These are phyloP conservation scores for Bremia lactucae DNA, from an alignment of 352 stramenopile genomes.

Conservation along the genomic window DNA sequence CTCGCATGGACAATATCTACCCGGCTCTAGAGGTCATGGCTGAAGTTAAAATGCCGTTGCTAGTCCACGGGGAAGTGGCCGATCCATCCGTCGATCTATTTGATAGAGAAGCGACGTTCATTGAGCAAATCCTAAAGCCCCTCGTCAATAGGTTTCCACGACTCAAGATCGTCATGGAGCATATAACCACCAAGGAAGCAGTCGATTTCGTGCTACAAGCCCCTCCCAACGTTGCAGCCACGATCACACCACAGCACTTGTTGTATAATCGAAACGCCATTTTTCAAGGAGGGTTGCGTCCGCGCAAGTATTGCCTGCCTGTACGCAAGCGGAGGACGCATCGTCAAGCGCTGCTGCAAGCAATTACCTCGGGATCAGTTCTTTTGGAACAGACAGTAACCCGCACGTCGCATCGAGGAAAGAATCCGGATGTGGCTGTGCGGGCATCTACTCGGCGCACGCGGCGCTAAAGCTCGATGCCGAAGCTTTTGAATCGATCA, in stretches of 20 bases:
- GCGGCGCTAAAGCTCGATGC: slow-evolving; percentile 95
- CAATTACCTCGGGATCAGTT: slow-evolving; percentile 93
- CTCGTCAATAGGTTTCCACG: slow-evolving; percentile 88
- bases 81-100: slow-evolving; percentile 94
- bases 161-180: slow-evolving; percentile 99
- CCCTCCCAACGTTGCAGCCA: slow-evolving; percentile 89
- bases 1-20: slow-evolving; percentile 91
- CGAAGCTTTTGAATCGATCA: slow-evolving; percentile 92
- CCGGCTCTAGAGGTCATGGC: slow-evolving; percentile 71
- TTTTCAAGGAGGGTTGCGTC: slow-evolving; percentile 90
- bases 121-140: slow-evolving; percentile 91
- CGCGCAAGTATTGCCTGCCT: slow-evolving; percentile 99
- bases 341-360: slow-evolving; percentile 84
- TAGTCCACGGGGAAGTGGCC: slow-evolving; percentile 96
- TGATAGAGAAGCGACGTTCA: slow-evolving; percentile 94
- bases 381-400: slow-evolving; percentile 98
- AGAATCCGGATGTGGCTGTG: slow-evolving; percentile 87
- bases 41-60: slow-evolving; percentile 86
- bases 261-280: slow-evolving; percentile 97
- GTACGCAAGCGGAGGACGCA: slow-evolving; percentile 95
- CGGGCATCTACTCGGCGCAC: slow-evolving; percentile 95
- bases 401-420: slow-evolving; percentile 91
- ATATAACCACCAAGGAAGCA: slow-evolving; percentile 96
- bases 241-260: slow-evolving; percentile 98
- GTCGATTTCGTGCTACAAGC: slow-evolving; percentile 89